A percentile compares a stretch with the other conserved stretches of the same genome.
Conservation (phyloP, 2,329 filamentous ascomycete species). For the Beauveria rudraprayagi region DNA sequence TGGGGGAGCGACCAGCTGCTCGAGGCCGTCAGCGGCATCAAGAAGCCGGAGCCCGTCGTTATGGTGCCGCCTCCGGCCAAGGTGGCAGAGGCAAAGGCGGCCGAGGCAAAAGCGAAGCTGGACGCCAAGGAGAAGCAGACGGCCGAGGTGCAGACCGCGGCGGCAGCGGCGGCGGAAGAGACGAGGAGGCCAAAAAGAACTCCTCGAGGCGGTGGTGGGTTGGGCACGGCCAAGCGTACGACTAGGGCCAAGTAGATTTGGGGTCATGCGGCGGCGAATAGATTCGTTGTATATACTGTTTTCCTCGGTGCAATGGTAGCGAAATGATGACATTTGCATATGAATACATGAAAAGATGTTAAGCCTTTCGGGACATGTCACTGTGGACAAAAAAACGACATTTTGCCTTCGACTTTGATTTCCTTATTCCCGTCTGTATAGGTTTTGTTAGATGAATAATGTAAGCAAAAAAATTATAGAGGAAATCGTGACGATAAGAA, state of each 20-base stretch:
- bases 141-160: slow-evolving; percentile 12
- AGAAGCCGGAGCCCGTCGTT: slow-evolving; percentile 23
- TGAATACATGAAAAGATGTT: not conserved
- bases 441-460: not conserved
- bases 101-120: slow-evolving; percentile 18
- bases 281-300: slow-evolving; percentile 4
- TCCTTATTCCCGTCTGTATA: not conserved
- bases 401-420: not conserved
- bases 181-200: slow-evolving; percentile 19
- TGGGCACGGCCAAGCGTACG: slow-evolving; percentile 5
- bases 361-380: not conserved
- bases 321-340: not conserved
- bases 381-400: not conserved
- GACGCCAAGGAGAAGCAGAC: slow-evolving; percentile 19
- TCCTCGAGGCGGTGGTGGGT: slow-evolving; percentile 13
- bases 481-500: not conserved
- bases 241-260: slow-evolving; percentile 6
- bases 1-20: slow-evolving; percentile 39
- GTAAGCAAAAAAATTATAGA: not conserved
- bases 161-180: slow-evolving; percentile 17
- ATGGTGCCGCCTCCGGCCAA: not conserved
- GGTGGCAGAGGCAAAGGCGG: slow-evolving; percentile 12
- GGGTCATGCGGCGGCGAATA: not conserved
- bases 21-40: slow-evolving; percentile 38
- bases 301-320: not conserved